A percentile compares a stretch with the other conserved stretches of the same genome.
Evolutionary conservation across 2,329 filamentous ascomycete species (phyloP).

Genomic region (Ascocoryne sarcoides): DNA sequence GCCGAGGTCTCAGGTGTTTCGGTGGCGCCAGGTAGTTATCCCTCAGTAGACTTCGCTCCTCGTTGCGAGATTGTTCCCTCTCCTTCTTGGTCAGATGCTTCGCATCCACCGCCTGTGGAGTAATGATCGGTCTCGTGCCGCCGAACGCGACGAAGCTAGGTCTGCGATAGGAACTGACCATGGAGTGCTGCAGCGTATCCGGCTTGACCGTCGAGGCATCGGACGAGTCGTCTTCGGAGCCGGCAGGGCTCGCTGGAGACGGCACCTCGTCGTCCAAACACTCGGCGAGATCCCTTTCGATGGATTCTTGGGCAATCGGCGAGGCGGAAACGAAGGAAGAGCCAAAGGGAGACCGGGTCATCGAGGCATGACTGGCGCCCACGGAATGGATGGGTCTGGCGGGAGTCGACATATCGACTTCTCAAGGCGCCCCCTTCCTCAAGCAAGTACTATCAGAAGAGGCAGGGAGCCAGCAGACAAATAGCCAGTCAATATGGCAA

Average conservation of each 20-base stretch:
- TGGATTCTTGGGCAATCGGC: conserved; percentile 56
- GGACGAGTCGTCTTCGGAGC: conserved; percentile 34
- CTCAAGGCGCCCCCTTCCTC: too few species aligned
- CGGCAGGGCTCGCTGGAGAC: conserved; percentile 30
- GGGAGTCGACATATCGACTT: conserved; percentile 22
- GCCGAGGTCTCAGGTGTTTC: conserved; percentile 38
- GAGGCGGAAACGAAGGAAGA: conserved; percentile 47
- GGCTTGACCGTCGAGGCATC: conserved; percentile 29
- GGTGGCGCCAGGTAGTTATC: conserved; percentile 59
- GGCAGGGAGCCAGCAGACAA: too few species aligned
- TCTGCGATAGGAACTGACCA: conserved; percentile 62
- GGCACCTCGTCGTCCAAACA: conserved; percentile 53
- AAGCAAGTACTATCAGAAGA: too few species aligned
- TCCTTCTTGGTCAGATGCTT: conserved; percentile 44
- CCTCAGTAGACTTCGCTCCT: conserved; percentile 51
- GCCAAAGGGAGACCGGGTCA: conserved; percentile 29
- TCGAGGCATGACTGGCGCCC: conserved; percentile 11
- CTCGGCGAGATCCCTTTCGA: conserved; percentile 58
- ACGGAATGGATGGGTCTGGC: conserved; percentile 16
- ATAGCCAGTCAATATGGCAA: too few species aligned
- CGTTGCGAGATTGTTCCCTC: conserved; percentile 45
- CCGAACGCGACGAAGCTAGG: conserved; percentile 70
- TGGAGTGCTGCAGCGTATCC: conserved; percentile 35
- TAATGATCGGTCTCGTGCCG: conserved; percentile 59
- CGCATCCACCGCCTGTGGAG: conserved; percentile 43